Conservation (phyloP, 352 stramenopile genomes). For the Pythium apleroticum region DNA sequence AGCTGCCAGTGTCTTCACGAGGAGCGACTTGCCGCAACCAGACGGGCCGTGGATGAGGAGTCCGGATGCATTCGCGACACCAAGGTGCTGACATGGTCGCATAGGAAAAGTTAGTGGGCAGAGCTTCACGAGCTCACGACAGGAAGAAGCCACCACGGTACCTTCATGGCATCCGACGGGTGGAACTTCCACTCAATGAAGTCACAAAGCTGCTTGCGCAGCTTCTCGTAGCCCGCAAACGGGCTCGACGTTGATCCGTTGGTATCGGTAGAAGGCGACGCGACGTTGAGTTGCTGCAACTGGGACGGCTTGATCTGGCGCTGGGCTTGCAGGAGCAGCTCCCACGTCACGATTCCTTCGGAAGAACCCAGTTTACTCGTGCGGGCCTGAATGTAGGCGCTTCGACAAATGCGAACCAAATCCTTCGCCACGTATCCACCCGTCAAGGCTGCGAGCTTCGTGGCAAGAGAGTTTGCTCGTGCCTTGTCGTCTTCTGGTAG, state of each 20-base stretch:
- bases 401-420: conserved; percentile 65
- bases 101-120: not conserved
- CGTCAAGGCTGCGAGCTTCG: conserved; percentile 52
- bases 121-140: not conserved
- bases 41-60: conserved; percentile 80
- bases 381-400: conserved; percentile 46
- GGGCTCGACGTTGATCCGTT: conserved; percentile 13
- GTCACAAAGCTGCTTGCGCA: conserved; percentile 63
- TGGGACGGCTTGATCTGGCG: conserved; percentile 71
- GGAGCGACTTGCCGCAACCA: conserved; percentile 80
- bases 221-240: conserved; percentile 66
- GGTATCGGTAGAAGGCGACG: conserved; percentile 37
- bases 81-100: conserved; percentile 42
- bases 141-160: conserved; percentile 23
- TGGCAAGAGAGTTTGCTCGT: conserved; percentile 16
- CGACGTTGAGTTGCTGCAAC: conserved; percentile 71
- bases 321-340: conserved; percentile 47
- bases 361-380: not conserved
- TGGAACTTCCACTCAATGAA: conserved; percentile 71
- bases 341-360: conserved; percentile 34
- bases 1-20: conserved; percentile 64
- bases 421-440: conserved; percentile 81
- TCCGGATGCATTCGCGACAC: conserved; percentile 62
- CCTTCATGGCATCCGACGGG: conserved; percentile 58
- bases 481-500: not conserved